Evolutionary conservation across 169 alveolate genomes (phyloP).

Genomic region (Babesia ovata): DNA sequence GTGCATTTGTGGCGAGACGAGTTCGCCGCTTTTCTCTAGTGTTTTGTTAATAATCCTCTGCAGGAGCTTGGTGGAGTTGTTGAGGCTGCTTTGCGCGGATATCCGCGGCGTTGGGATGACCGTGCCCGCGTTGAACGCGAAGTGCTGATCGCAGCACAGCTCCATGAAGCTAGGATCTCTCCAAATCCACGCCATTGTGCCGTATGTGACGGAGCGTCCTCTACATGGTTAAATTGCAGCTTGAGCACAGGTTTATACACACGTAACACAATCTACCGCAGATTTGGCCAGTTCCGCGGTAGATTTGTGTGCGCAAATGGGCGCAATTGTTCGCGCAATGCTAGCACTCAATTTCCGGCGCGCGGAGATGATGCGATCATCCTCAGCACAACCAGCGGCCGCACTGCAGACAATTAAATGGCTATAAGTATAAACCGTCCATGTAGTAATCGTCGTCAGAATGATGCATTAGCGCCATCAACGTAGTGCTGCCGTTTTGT

Average conservation of each 20-base stretch:
- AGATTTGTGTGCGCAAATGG: no score
- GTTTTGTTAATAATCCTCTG: slow-evolving; percentile 52
- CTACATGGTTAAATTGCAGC: slow-evolving; percentile 25
- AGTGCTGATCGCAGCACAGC: slow-evolving; percentile 63
- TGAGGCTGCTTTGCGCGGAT: slow-evolving; percentile 47
- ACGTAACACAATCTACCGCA: slow-evolving; percentile 2
- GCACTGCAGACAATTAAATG: neutral
- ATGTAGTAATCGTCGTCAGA: no score
- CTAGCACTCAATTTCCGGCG: no score
- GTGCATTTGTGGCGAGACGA: slow-evolving; percentile 36
- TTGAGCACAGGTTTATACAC: neutral
- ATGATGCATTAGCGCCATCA: neutral
- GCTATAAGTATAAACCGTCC: no score
- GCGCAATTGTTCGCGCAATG: no score
- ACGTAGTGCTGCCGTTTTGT: slow-evolving; percentile 14
- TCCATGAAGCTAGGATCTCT: slow-evolving; percentile 68
- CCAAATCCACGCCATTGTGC: slow-evolving; percentile 68
- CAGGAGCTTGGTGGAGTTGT: slow-evolving; percentile 39
- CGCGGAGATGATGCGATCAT: no score
- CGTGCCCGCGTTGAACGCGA: slow-evolving; percentile 64
- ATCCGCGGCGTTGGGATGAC: slow-evolving; percentile 58
- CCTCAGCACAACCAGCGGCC: no score
- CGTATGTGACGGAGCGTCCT: neutral
- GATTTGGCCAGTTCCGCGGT: slow-evolving; percentile 35
- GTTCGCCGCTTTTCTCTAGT: slow-evolving; percentile 55